These are phyloP conservation scores for Trichosporon sp. DNA, from an alignment of 1,284 basidiomycete genomes.

Conservation along the genomic window DNA sequence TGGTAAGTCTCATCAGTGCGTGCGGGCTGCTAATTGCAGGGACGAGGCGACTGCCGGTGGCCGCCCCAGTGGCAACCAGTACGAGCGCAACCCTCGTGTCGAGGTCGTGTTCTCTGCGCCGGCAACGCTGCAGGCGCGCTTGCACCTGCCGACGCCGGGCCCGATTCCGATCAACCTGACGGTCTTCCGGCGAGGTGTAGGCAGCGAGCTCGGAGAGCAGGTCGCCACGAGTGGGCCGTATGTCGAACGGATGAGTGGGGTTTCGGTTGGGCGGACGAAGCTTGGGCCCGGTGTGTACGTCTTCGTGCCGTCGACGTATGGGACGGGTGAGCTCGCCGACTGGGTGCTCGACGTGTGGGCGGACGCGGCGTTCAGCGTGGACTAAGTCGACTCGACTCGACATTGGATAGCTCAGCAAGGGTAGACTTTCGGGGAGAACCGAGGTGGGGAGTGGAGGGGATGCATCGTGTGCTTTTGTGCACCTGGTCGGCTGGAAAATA, in stretches of 20 bases:
- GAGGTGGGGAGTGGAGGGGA: neutral
- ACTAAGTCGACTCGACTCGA: conserved; percentile 8
- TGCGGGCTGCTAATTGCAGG: conserved; percentile 49
- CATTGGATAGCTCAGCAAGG: neutral
- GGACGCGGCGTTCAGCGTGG: conserved; percentile 43
- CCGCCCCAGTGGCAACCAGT: conserved; percentile 60
- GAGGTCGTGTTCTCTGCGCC: conserved; percentile 58
- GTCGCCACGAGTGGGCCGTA: conserved; percentile 71
- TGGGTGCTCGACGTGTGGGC: conserved; percentile 62
- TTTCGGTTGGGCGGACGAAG: conserved; percentile 57
- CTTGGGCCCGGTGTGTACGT: conserved; percentile 64
- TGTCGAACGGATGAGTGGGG: conserved; percentile 65
- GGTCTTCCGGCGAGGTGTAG: conserved; percentile 36
- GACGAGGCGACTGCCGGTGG: conserved; percentile 59
- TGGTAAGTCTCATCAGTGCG: conserved; percentile 57
- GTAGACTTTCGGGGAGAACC: conserved; percentile 1
- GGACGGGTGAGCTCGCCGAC: conserved; percentile 56
- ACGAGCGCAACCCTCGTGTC: conserved; percentile 64
- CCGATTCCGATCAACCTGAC: conserved; percentile 46
- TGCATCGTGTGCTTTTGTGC: neutral
- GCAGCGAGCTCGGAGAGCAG: conserved; percentile 50
- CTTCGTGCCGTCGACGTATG: conserved; percentile 68
- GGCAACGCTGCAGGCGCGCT: conserved; percentile 56
- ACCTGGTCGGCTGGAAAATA: neutral
- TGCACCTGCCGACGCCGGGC: conserved; percentile 16